A percentile compares a stretch with the other conserved stretches of the same genome.
Evolutionary conservation across 768 basidiomycete species (phyloP).

Genomic region (Thelephora aurantiotincta): DNA sequence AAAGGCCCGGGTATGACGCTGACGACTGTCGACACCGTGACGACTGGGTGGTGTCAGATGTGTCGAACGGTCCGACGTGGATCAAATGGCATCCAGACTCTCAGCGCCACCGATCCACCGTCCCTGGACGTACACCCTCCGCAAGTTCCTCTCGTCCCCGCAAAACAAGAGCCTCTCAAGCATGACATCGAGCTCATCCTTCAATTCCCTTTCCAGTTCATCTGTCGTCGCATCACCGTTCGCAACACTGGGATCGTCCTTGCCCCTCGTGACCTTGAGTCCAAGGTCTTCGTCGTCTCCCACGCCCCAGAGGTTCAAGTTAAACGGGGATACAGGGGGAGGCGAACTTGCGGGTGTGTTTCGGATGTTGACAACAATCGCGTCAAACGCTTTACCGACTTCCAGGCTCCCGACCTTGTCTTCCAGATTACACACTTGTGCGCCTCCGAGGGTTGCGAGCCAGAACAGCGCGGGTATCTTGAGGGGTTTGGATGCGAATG

Average conservation of each 20-base stretch:
- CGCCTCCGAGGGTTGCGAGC: conserved; percentile 88
- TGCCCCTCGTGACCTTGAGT: conserved; percentile 4
- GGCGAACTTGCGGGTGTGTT: conserved; percentile 14
- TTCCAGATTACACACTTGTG: conserved; percentile 62
- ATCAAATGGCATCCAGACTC: no score
- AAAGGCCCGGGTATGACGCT: no score
- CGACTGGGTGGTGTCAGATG: no score
- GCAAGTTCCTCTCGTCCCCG: conserved; percentile 78
- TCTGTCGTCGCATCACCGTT: neutral
- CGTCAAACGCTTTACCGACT: conserved; percentile 82
- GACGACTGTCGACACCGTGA: no score
- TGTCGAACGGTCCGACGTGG: no score
- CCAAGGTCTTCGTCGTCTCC: conserved; percentile 19
- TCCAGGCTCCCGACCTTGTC: conserved; percentile 62
- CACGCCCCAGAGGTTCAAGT: conserved; percentile 42
- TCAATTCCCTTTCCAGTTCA: conserved; percentile 14
- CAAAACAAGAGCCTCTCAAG: conserved; percentile 80
- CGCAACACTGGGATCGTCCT: conserved; percentile 5
- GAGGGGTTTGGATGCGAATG: conserved; percentile 48
- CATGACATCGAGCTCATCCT: conserved; percentile 32
- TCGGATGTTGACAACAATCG: conserved; percentile 54
- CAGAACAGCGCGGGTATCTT: conserved; percentile 66
- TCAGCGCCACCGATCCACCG: conserved; percentile 56
- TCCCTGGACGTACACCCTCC: conserved; percentile 76
- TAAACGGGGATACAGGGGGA: conserved; percentile 19